phyloP scores from a whole-genome alignment of 129 eudicot species.

The Artemisia argyi region DNA sequence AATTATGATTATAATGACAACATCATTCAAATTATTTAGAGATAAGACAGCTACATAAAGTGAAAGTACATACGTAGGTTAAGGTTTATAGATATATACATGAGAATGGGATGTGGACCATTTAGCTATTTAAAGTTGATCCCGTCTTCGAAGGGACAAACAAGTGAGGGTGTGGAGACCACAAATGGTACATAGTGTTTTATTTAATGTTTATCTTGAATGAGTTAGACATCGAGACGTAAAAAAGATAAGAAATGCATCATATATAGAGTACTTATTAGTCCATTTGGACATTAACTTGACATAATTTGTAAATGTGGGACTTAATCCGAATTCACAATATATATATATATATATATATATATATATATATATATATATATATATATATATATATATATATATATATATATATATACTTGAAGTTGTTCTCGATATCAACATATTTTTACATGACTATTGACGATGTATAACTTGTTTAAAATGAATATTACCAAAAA shows the following conservation, averaged over 20 bases:
- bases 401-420: no score
- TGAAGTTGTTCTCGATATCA: no score
- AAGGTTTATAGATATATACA: slow-evolving; percentile 17
- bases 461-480: no score
- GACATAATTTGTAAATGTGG: no score
- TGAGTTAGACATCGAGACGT: not conserved
- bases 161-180: slow-evolving; percentile 33
- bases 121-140: slow-evolving; percentile 20
- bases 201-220: not conserved
- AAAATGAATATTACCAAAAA: no score
- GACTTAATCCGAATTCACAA: no score
- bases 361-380: no score
- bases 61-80: not conserved
- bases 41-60: not conserved
- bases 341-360: no score
- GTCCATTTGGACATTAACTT: no score
- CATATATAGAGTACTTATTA: no score
- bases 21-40: not conserved
- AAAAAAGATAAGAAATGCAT: not conserved
- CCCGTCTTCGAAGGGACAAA: slow-evolving; percentile 16
- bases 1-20: not conserved
- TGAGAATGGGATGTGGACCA: slow-evolving; percentile 39
- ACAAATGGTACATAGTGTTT: slow-evolving; percentile 20
- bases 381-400: no score
- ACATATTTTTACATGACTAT: no score